Evolutionary conservation across 2,329 filamentous ascomycete species (phyloP), one percentile per base, ranked within the genome.

Genomic region (Fusarium pilosicola): DNA sequence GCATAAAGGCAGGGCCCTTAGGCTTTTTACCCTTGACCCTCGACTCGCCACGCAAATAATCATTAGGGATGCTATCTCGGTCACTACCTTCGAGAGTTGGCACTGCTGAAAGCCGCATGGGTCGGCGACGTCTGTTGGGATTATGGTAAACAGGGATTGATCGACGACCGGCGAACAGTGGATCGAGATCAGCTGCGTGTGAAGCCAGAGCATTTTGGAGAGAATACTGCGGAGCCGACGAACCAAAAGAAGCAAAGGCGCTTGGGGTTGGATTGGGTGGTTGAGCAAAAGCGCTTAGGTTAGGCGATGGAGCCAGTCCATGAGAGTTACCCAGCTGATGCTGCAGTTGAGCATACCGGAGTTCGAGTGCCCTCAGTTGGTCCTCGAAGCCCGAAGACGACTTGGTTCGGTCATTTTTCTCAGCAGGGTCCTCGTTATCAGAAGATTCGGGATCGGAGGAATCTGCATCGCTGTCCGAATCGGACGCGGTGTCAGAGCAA

Each of bases 1-100:
- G 84, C 76, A 87, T 88, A 79, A 81, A 89, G 44, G 85, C 83
- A 63, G 69, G 73, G 39, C 72, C 77, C 26, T 74, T 70, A 2
- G 26, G 20, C 49, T 56, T 75, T n/a, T 62, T 67, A 54, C 76
- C 75, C 62, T 79, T 81, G 7, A 15, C 7, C 26, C 65, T 60
- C 58, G 71, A 58, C 69, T 74, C 49, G 73, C 69, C 55, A 26
- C 59, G 58, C 13, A 44, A 61, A 13, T 51, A 49, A 32, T 63
- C 67, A 17, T 54, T 57, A 4, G 55, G 38, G 17, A 36, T 34
- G 28, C 58, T 45, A 9, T 49, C 39, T 20, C 17, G 22, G 30
- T 60, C 44, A 26, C 28, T 52, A 28, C 12, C 39, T 28, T 54
- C 51, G 30, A 57, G 60, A 7, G 42, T 42, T 38, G 59, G 26